Evolutionary conservation across 371 early-diverging fungal species (phyloP).

Genomic region (Saksenaea vasiformis): DNA sequence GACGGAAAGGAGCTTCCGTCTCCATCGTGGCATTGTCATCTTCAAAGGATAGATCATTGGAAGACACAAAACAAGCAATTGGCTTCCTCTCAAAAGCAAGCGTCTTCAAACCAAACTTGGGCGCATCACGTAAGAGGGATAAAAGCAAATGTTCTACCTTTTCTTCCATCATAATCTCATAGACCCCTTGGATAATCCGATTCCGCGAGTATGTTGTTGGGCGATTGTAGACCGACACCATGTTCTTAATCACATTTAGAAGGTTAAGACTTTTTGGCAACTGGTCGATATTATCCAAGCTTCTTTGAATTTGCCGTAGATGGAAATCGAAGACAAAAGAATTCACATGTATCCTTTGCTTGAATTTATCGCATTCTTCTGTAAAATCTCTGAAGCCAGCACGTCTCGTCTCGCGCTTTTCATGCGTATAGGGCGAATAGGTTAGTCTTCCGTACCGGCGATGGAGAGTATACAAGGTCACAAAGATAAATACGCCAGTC

Average conservation of each 20-base stretch:
- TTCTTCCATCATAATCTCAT: constrained; percentile 38
- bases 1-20: constrained; percentile 16
- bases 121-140: constrained; percentile 69
- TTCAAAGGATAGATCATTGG: constrained; percentile 31
- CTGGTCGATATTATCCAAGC: constrained; percentile 46
- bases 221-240: constrained; percentile 58
- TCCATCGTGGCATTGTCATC: not conserved
- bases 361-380: constrained; percentile 70
- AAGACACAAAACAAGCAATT: constrained; percentile 41
- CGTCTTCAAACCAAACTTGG: constrained; percentile 58
- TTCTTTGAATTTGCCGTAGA: constrained; percentile 63
- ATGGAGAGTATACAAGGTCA: constrained; percentile 75
- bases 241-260: constrained; percentile 60
- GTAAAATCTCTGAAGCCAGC: constrained; percentile 64
- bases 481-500: constrained; percentile 70
- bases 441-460: constrained; percentile 63
- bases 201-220: constrained; percentile 69
- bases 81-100: constrained; percentile 22
- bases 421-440: constrained; percentile 47
- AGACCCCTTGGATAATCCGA: constrained; percentile 55
- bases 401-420: constrained; percentile 49
- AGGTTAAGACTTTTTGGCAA: constrained; percentile 56
- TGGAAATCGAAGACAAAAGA: constrained; percentile 87
- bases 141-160: constrained; percentile 53
- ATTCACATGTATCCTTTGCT: constrained; percentile 73